Base-by-base conservation (phyloP, 331 rosid genomes). In the Telfairia occidentalis region DNA sequence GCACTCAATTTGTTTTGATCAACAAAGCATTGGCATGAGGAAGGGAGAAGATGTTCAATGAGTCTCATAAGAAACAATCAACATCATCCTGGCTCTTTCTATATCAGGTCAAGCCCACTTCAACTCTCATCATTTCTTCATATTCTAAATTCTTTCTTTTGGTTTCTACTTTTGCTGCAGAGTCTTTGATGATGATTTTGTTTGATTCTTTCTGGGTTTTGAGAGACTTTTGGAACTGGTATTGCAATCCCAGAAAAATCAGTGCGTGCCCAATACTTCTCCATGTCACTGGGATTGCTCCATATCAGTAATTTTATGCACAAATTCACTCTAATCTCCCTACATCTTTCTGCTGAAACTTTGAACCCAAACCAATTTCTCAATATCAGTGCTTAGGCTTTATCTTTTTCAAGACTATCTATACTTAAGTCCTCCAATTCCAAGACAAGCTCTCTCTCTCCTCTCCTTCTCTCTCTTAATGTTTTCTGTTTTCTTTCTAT, bases 11-110 rank as follows among this genome's bases (percentile, higher is more conserved):
- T 53, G 57, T 74, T 65, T 63, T 43, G 35, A 37, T 79, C 65
- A 77, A 1, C 40, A n/a, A 65, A 80, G 73, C 80, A 79, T 48
- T 89, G 86, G 85, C 81, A 83, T 84, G 85, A 88, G 72, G 77
- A 43, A 80, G 78, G 30, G 63, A 60, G 84, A 76, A 78, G 32
- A 77, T 81, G 82, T 78, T 83, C 90, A 83, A 87, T 91, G 97
- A 88, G 70, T 77, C 76, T 81, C 87, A 42, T 71, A 80, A 74
- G 30, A 84, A 79, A 85, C 82, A 80, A 63, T 79, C 85, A 53
- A 81, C 72, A 81, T 81, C 10, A 2, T 53, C 83, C 71, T 78
- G 72, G 37, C 79, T 77, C 86, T 83, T 79, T 83, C 52, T 82
- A 35, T 82, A 76, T 69, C 93, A 86, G 98, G 98, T 89, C 80